Evolutionary conservation across 2,329 filamentous ascomycete genomes (phyloP), one percentile per base, ranked within the genome.

Genomic region (Apiospora pterosperma): DNA sequence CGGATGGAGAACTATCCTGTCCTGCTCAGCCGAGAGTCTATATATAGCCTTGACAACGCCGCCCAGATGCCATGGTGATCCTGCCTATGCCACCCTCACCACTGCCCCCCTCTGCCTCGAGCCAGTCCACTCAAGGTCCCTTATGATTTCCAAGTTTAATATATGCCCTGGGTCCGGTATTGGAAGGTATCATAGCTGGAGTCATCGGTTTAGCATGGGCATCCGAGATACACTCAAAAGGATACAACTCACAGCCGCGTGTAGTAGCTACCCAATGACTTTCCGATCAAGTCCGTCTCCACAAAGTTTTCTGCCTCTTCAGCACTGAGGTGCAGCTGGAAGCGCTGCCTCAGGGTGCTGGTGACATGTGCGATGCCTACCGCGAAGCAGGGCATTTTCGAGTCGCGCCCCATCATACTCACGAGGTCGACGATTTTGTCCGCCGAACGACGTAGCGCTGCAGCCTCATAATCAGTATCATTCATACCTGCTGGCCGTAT

Each of bases 131-230:
- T 52, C 28, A 19, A 34, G 48, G 16, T n/a, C 28, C 42, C 19
- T 28, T 10, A 19, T 52, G 28, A n/a, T 34, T 55, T 11, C 28
- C 39, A 36, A 21, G 38, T 62, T 34, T 62, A 95, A 78, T 95
- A 95, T 78, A 95, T 95, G 70, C 92, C 92, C 78, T 95, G 92
- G 39, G 92, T 94, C 73, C 92, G 88, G 79, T 95, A 95, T 81
- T 95, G 92, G 81, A 93, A 95, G 67, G 91, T 92, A 78, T 93
- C 91, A 74, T 93, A 93, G 78, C 90, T 92, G 61, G 59, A n/a
- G 25, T 8, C 58, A 38, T 19, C 55, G 3, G 7, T 5, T 21
- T 10, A 41, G 16, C 21, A 60, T 21, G 3, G 36, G 16, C 39
- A 25, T 21, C 14, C 31, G 44, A 36, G 48, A 16, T 58, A 28